Base-by-base conservation (phyloP, 805 yeast genomes). In the Candida insectalens region DNA sequence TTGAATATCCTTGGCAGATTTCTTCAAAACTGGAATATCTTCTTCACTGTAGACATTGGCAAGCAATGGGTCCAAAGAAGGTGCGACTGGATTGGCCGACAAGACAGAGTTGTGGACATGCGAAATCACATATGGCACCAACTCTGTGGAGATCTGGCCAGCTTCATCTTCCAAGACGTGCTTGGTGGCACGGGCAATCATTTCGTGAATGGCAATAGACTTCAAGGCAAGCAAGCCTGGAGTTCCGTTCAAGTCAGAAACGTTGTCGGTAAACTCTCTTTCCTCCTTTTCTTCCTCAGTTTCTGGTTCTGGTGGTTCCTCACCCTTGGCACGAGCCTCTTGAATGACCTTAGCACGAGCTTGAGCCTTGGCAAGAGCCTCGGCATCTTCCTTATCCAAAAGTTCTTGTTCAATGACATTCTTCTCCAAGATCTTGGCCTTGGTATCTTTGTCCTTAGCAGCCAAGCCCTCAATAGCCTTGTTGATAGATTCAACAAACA, bases 151-250 rank as follows among this genome's bases (percentile, higher is more conserved):
- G 13, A 77, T 49, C 1, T 45, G 35, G 5, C 43, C 45, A 26
- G 78, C 53, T 19, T 56, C 50, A 3, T 55, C 51, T 50, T 85
- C 75, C 47, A 88, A 59, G 29, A 78, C 53, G 48, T 85, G 94
- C 61, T 89, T 89, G 32, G 73, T 57, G 19, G 83, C 73, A 60
- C 98, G 78, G 17, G 89, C 71, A 46, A 88, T 56, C 63, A 88
- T 78, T 57, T 88, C 97, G 36, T 66, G 72, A 27, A 62, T 53
- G 20, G 75, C 55, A 26, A 77, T 54, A 10, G 46, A 51, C 36
- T n/a, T 10, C 31, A 82, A 61, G n/a, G 76, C 62, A 5, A 58
- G 46, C 39, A 71, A 62, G 42, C 67, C 59, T 10, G 71, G 62
- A 26, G 52, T 40, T 17, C 49, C 51, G 12, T 74, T 69, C 30